phyloP scores from a whole-genome alignment of 2,329 filamentous ascomycete genomes.

The Aspergillus amoenus region DNA sequence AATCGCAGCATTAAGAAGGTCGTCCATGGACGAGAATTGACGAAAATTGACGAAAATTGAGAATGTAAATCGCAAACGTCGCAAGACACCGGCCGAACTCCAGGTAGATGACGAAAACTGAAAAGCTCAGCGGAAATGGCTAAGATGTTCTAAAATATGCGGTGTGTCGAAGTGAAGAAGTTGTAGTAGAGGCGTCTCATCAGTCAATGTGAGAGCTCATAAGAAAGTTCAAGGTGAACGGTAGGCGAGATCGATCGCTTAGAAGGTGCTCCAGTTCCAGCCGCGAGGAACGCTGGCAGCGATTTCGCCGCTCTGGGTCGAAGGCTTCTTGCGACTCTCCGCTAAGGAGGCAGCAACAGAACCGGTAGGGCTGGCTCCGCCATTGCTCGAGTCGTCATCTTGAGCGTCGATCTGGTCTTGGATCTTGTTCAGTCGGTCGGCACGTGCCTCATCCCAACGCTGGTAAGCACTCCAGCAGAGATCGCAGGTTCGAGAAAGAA shows the following conservation, averaged over 20 bases:
- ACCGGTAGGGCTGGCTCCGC: constrained; percentile 16
- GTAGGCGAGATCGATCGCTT: constrained; percentile 18
- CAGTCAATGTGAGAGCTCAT: constrained; percentile 4
- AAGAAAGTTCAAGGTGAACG: background rate
- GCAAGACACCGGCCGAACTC: constrained; percentile 15
- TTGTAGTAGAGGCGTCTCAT: background rate
- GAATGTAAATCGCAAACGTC: constrained; percentile 11
- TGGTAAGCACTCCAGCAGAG: constrained; percentile 60
- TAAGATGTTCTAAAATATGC: constrained; percentile 19
- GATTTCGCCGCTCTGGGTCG: constrained; percentile 41
- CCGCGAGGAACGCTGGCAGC: constrained; percentile 57
- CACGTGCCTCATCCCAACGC: constrained; percentile 53
- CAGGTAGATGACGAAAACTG: constrained; percentile 16
- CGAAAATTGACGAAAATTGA: background rate
- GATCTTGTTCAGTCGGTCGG: constrained; percentile 54
- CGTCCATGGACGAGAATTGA: background rate
- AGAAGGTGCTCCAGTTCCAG: constrained; percentile 66
- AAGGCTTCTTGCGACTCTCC: constrained; percentile 23
- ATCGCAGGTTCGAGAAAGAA: constrained; percentile 58
- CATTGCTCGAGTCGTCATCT: constrained; percentile 19
- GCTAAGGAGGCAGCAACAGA: constrained; percentile 24
- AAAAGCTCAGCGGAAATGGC: constrained; percentile 8
- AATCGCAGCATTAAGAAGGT: constrained; percentile 12
- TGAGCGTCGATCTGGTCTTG: constrained; percentile 36
- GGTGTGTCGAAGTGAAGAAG: constrained; percentile 13